Evolutionary conservation across 148 eudicot genomes (phyloP).

Genomic region (Chenopodium berlandieri): DNA sequence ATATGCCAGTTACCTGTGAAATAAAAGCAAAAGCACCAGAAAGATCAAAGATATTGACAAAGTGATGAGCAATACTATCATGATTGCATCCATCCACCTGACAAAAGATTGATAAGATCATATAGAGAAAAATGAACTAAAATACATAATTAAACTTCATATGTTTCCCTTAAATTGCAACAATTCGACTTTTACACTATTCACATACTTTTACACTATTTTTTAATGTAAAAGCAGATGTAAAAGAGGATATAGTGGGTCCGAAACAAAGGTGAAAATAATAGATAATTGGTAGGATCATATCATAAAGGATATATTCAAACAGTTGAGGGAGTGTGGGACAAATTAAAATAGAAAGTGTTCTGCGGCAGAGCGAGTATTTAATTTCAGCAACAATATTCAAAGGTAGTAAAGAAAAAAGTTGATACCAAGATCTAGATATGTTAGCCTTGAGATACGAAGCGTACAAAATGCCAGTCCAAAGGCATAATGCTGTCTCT

Average conservation of each 20-base stretch:
- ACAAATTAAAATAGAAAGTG: too few relatives aligned
- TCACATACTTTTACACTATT: too few relatives aligned
- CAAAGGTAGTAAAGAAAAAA: neutral
- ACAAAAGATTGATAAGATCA: conserved; percentile 16
- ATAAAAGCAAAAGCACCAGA: conserved; percentile 32
- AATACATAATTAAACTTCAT: neutral
- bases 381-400: neutral
- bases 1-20: conserved; percentile 51
- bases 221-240: too few relatives aligned
- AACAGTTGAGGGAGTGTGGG: too few relatives aligned
- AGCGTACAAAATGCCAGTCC: conserved; percentile 79
- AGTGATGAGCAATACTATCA: conserved; percentile 54
- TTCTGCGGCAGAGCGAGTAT: too few relatives aligned
- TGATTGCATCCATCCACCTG: conserved; percentile 77
- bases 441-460: conserved; percentile 60
- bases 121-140: neutral
- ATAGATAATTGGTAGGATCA: too few relatives aligned
- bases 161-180: too few relatives aligned
- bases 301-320: too few relatives aligned
- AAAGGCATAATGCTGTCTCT: conserved; percentile 83
- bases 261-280: too few relatives aligned
- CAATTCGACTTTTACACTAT: too few relatives aligned
- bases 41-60: conserved; percentile 49
- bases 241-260: too few relatives aligned
- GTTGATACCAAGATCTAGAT: conserved; percentile 64